phyloP scores from a whole-genome alignment of 305 asterid species.

The Ajuga reptans region DNA sequence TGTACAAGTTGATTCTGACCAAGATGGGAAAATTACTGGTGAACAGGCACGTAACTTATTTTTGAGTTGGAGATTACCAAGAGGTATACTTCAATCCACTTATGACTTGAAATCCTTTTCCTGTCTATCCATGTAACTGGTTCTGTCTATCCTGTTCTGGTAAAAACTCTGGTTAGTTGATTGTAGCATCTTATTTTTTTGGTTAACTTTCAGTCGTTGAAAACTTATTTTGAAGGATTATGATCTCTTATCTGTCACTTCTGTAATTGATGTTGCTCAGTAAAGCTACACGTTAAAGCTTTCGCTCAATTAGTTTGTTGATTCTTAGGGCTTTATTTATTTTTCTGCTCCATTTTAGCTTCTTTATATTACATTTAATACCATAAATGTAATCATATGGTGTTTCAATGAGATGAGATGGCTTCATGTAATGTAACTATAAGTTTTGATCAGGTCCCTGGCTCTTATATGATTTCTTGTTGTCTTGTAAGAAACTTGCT shows the following conservation, averaged over 20 bases:
- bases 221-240: neutral
- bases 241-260: neutral
- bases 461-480: neutral
- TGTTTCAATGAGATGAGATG: neutral
- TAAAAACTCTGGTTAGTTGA: constrained; percentile 1
- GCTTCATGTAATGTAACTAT: neutral
- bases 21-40: constrained; percentile 89
- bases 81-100: constrained; percentile 45
- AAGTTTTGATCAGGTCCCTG: constrained; percentile 6
- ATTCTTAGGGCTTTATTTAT: constrained; percentile 12
- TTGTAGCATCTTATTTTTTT: neutral
- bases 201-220: neutral
- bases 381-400: neutral
- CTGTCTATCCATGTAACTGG: neutral
- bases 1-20: constrained; percentile 82
- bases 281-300: neutral
- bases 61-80: constrained; percentile 91
- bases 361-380: constrained; percentile 13
- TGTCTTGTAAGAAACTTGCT: constrained; percentile 1
- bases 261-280: neutral
- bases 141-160: neutral
- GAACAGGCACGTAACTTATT: constrained; percentile 91
- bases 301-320: neutral
- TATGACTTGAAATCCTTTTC: neutral
- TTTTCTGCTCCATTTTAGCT: neutral